Evolutionary conservation across 2,329 filamentous ascomycete species (phyloP), one percentile per base, ranked within the genome.

Genomic region (Colletotrichum spinosum): DNA sequence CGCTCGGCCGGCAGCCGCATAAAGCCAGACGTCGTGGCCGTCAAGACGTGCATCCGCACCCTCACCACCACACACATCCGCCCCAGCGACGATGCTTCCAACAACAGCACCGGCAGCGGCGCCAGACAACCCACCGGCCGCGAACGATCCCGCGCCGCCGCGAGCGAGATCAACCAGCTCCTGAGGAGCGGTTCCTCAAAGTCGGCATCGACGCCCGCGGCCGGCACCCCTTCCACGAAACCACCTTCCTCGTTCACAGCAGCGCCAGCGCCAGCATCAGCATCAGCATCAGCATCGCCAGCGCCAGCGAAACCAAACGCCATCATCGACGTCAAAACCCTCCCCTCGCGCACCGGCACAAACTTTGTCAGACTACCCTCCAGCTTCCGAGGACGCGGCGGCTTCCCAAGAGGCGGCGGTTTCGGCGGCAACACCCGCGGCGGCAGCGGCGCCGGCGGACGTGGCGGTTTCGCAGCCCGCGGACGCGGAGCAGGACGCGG

Each of bases 41-140:
- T 79, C 49, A 73, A 67, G 69, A 74, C 65, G 45, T 79, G 74
- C 68, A 72, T 77, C 59, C 76, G 75, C 49, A 70, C 74, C 61
- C 79, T 80, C 70, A 80, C 79, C 52, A 80, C 79, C 46, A 76
- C 78, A 17, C 76, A 75, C 71, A 71, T 73, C 67, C 70, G 74
- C 52, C 70, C 71, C 58, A 73, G 73, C 65, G 75, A 78, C 58
- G 58, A 67, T 55, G 62, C 57, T 61, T 60, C 67, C 53, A 58
- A 62, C 38, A 61, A 56, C 39, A 56, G 42, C 50, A 51, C 51
- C 39, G 68, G 44, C 41, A 56, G 60, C 34, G 52, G 17, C 35
- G 35, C 42, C 12, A 58, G 35, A 50, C 71, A 65, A 42, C 70
- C 71, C 10, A 70, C 71, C 34, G 67, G 66, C 48, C 74, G 73